These are phyloP conservation scores for Oryza meridionalis DNA, from an alignment of 176 grass and related monocot genomes.

Conservation along the genomic window DNA sequence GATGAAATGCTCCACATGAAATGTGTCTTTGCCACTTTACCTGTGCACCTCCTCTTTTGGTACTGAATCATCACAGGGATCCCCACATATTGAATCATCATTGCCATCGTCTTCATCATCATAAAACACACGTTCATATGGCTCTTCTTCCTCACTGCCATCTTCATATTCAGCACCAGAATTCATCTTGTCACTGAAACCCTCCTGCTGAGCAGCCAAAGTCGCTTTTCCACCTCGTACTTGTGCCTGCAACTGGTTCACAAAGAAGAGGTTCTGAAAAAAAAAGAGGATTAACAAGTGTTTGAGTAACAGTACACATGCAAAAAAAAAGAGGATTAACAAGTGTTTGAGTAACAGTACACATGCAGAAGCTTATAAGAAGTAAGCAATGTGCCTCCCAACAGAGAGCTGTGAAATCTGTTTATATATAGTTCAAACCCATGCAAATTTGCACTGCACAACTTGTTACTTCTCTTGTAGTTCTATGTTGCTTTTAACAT, in stretches of 20 bases:
- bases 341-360: background rate
- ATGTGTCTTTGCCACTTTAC: background rate
- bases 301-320: background rate
- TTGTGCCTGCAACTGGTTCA: background rate
- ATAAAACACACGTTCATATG: conserved; percentile 45
- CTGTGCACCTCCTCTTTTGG: conserved; percentile 33
- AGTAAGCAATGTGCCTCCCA: background rate
- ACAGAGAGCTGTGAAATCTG: background rate
- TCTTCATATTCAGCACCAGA: conserved; percentile 36
- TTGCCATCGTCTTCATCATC: conserved; percentile 22
- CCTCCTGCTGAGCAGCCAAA: conserved; percentile 5
- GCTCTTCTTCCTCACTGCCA: conserved; percentile 42
- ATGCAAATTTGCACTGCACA: background rate
- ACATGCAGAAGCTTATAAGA: background rate
- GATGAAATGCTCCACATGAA: background rate
- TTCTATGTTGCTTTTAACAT: background rate
- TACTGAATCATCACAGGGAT: conserved; percentile 25
- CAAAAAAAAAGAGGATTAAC: background rate
- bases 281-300: conserved; percentile 13
- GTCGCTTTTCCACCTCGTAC: background rate
- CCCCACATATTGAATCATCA: conserved; percentile 14
- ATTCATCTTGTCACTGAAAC: conserved; percentile 20
- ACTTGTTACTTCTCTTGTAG: background rate
- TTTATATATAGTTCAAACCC: background rate
- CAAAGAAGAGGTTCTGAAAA: conserved; percentile 2